Base-by-base conservation (phyloP, 1,139 yeast genomes). In the Taphrina pruni region DNA sequence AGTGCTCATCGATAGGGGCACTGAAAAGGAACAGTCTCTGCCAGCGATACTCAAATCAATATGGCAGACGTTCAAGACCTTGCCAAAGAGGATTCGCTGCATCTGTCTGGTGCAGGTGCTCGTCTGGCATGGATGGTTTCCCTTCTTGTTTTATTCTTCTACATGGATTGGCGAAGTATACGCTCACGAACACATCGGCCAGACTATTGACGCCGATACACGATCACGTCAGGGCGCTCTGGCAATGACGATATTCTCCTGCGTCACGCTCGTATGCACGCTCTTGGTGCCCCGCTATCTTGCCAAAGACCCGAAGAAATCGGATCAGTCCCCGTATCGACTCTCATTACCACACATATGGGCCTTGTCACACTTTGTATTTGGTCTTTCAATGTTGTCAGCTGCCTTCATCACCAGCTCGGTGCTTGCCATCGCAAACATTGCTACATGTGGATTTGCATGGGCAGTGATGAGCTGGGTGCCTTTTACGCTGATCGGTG, bases 41-140 rank as follows among this genome's bases (percentile, higher is more conserved):
- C 48, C 52, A 3, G 60, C 57, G 2, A 54, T 52, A 14, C 45
- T 69, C 8, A 39, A 41, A 1, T 26, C 66, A 11, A 41, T 69
- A 26, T 54, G 60, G 61, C 50, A 51, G 46, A 43, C 85, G 7
- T 78, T 84, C 20, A 71, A 71, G 2, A 75, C 80, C 35, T 73
- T 83, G 11, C 82, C 85, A 1, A 79, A 80, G 2, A 85, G 81
- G 71, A 81, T 82, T 0, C 79, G 77, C 68, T 74, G 77, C 1
- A 82, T 83, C 2, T 83, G 85, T 69, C 75, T 74, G 65, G 81
- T 83, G 1, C 84, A 83, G 72, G 82, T 83, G 66, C 82, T 82
- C 74, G 86, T 86, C 0, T 83, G 86, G 86, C 80, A 83, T 43
- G 86, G 86, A 0, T 83, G 74, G 74, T 73, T 70, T 45, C 85